Evolutionary conservation across 2,329 filamentous ascomycete species (phyloP).

Genomic region (Zasmidium citrigriseum): DNA sequence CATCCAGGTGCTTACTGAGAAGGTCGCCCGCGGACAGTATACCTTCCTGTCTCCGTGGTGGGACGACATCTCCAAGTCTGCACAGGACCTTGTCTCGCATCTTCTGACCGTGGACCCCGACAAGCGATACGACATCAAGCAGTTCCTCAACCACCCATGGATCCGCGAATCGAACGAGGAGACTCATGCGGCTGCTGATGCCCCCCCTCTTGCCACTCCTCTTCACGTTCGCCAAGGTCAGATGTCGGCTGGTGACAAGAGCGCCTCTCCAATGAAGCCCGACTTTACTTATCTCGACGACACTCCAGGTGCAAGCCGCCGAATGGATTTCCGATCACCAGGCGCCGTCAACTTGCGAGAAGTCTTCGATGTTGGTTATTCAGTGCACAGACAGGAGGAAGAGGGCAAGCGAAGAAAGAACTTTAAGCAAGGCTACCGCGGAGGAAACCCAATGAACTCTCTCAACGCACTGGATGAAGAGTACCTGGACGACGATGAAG

Average conservation of each 20-base stretch:
- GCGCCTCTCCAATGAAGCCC: conserved; percentile 47
- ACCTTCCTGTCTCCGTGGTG: conserved; percentile 99
- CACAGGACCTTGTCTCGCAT: conserved; percentile 91
- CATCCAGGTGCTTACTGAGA: conserved; percentile 94
- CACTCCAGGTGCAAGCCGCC: conserved; percentile 58
- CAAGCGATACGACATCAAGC: conserved; percentile 87
- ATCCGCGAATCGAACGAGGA: conserved; percentile 71
- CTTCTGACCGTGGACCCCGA: conserved; percentile 92
- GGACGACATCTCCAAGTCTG: conserved; percentile 95
- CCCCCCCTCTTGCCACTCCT: conserved; percentile 71
- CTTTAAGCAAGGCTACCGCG: conserved; percentile 68
- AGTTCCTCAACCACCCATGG: conserved; percentile 96
- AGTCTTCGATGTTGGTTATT: conserved; percentile 97
- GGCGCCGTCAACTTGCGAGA: conserved; percentile 94
- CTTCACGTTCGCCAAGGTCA: conserved; percentile 58
- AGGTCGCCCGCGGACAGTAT: conserved; percentile 94
- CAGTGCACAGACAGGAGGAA: conserved; percentile 94
- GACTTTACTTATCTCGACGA: conserved; percentile 58
- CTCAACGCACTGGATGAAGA: conserved; percentile 67
- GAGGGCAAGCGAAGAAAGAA: conserved; percentile 91
- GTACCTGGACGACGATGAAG: conserved; percentile 63
- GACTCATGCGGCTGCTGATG: conserved; percentile 67
- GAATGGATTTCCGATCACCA: conserved; percentile 91
- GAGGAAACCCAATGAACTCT: conserved; percentile 63
- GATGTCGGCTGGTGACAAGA: conserved; percentile 26